These are phyloP conservation scores for Leucosporidium yakuticum DNA, from an alignment of 768 basidiomycete species.

Conservation along the genomic window DNA sequence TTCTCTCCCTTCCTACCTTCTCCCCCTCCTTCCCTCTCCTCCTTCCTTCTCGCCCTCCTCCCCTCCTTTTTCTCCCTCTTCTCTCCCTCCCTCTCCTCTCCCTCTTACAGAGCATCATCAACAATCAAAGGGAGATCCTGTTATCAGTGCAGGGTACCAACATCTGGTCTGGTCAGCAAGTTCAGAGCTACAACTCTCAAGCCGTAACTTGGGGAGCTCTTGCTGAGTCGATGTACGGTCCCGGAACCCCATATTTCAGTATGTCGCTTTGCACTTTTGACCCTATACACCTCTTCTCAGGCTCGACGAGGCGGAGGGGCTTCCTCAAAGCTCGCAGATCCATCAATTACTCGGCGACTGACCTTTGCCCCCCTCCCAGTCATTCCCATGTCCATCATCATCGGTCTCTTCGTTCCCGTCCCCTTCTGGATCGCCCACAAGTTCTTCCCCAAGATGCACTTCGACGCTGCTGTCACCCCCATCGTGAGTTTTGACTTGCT, in stretches of 20 bases:
- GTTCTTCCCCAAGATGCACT: slow-evolving; percentile 49
- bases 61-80: slow-evolving; percentile 19
- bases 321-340: no score
- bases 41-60: slow-evolving; percentile 47
- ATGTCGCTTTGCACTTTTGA: neutral
- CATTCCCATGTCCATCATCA: slow-evolving; percentile 50
- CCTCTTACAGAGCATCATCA: slow-evolving; percentile 45
- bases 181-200: slow-evolving; percentile 52
- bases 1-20: slow-evolving; percentile 54
- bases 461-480: slow-evolving; percentile 46
- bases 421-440: slow-evolving; percentile 54
- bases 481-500: no score
- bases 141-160: slow-evolving; percentile 59
- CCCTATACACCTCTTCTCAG: neutral
- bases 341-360: no score
- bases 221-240: slow-evolving; percentile 40
- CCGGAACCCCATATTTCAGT: neutral
- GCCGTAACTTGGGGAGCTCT: slow-evolving; percentile 57
- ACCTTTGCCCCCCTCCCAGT: slow-evolving; percentile 46
- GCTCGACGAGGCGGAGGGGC: no score
- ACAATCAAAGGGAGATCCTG: slow-evolving; percentile 51
- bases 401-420: slow-evolving; percentile 53
- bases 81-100: neutral
- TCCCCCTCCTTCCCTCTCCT: neutral
- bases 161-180: slow-evolving; percentile 51